These are phyloP conservation scores for Tubosaeta brunneosetosa DNA, from an alignment of 768 basidiomycete genomes.

Conservation along the genomic window DNA sequence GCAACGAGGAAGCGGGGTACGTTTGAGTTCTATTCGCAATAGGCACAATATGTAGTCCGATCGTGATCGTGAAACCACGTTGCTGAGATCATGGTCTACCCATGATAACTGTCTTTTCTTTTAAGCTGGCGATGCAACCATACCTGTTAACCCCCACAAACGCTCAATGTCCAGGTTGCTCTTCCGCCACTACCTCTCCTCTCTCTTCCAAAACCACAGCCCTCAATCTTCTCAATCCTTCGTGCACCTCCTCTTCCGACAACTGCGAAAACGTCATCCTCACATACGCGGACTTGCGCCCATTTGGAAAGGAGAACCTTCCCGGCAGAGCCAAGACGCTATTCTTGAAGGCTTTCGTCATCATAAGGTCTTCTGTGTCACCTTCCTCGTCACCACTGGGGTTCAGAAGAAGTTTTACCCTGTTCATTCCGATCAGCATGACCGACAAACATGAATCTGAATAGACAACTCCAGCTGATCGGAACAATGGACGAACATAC, in stretches of 20 bases:
- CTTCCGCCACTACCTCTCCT: neutral
- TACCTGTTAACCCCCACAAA: neutral
- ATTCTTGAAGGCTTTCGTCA: constrained; percentile 61
- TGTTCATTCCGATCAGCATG: constrained; percentile 20
- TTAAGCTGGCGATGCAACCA: no score
- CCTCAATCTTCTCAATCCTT: constrained; percentile 56
- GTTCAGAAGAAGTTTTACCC: constrained; percentile 53
- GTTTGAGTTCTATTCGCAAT: constrained; percentile 2
- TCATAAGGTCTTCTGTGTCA: constrained; percentile 66
- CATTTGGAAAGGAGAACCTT: constrained; percentile 64
- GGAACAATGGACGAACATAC: constrained; percentile 33
- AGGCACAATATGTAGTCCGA: neutral
- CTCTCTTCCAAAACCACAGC: constrained; percentile 20
- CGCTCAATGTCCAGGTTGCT: neutral
- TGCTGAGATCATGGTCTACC: no score
- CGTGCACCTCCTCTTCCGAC: constrained; percentile 57
- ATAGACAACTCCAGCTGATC: neutral
- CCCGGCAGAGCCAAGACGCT: constrained; percentile 83
- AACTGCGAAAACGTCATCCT: constrained; percentile 70
- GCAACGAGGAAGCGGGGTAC: constrained; percentile 37
- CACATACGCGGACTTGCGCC: constrained; percentile 62
- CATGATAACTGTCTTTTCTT: no score
- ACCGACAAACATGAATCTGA: neutral
- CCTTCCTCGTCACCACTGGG: constrained; percentile 32
- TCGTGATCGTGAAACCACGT: neutral